These are phyloP conservation scores for Hyphopichia fennica DNA, from an alignment of 1,139 yeast species.

Conservation along the genomic window DNA sequence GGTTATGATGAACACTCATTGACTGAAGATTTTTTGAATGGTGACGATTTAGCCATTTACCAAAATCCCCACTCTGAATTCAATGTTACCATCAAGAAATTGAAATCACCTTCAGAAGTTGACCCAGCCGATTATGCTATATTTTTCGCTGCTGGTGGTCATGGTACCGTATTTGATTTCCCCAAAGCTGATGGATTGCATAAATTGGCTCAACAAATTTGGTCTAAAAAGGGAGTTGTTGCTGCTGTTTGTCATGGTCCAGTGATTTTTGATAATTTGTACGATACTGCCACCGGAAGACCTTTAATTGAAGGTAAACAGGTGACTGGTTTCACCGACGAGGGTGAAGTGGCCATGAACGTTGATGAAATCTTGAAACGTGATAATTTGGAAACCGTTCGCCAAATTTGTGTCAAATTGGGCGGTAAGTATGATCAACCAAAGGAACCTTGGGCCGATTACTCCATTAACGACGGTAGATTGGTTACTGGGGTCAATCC, in stretches of 20 bases:
- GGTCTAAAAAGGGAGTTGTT: constrained; percentile 52
- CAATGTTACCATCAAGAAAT: constrained; percentile 28
- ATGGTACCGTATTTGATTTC: constrained; percentile 59
- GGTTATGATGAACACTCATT: constrained; percentile 58
- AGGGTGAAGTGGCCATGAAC: constrained; percentile 47
- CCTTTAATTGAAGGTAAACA: constrained; percentile 51
- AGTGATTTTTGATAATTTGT: constrained; percentile 48
- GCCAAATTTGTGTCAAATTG: constrained; percentile 29
- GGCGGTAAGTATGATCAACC: constrained; percentile 51
- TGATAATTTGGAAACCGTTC: constrained; percentile 32
- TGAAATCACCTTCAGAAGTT: constrained; percentile 46
- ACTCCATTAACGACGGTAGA: constrained; percentile 51
- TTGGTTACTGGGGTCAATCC: constrained; percentile 66
- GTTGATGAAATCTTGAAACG: constrained; percentile 34
- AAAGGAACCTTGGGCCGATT: constrained; percentile 53
- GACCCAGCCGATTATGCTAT: constrained; percentile 49
- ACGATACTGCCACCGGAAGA: constrained; percentile 41
- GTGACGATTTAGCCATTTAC: constrained; percentile 39
- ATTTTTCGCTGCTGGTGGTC: constrained; percentile 66
- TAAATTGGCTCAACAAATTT: constrained; percentile 44
- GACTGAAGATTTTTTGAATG: constrained; percentile 36
- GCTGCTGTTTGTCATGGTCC: constrained; percentile 73
- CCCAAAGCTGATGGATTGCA: constrained; percentile 52
- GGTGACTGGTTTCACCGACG: constrained; percentile 61
- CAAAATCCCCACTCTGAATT: constrained; percentile 41